Evolutionary conservation across 768 basidiomycete genomes (phyloP), one percentile per base, ranked within the genome.

Genomic region (Mycena galericulata): DNA sequence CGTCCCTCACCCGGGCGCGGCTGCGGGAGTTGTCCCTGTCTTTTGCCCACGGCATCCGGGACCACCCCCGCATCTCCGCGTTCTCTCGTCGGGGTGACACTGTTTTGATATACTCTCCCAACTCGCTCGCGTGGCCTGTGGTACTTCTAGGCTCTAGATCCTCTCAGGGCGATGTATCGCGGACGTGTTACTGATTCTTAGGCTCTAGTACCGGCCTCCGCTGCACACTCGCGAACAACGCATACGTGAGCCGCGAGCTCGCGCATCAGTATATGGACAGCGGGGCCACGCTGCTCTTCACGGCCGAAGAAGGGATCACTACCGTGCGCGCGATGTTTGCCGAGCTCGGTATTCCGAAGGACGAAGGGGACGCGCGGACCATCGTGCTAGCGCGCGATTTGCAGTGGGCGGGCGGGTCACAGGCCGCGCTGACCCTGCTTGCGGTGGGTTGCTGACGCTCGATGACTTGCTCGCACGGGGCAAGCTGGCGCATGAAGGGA

Each of bases 191-290:
- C 11, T 41, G 9, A 38, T 73, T 80, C 24, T 8, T 78, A 54
- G 77, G 78, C 75, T 80, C 90, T 49, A 90, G 93, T 0, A 91
- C 90, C 0, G 92, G 92, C 2, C 74, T 93, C 14, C 80, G 87
- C 47, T 86, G 87, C 60, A 93, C 94, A 0, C 86, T 92, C 14
- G 91, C 92, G n/a, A 96, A 95, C 76, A 89, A 85, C 62, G 83
- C 84, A 0, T 96, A 92, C 72, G 90, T 88, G 5, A 75, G 88
- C 2, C 75, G 79, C 10, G 95, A 97, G 75, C 85, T 96, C 0
- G 83, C 82, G 1, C 88, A 88, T 76, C 95, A 97, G 75, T 90
- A 92, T 63, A 78, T 70, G 9, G 89, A 96, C 73, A 90, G 90
- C 57, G 79, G 85, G 4, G 90, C 95, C 0, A 81, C 83, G 53